phyloP scores from a whole-genome alignment of 2,329 filamentous ascomycete genomes.

The Penicillium frequentans region DNA sequence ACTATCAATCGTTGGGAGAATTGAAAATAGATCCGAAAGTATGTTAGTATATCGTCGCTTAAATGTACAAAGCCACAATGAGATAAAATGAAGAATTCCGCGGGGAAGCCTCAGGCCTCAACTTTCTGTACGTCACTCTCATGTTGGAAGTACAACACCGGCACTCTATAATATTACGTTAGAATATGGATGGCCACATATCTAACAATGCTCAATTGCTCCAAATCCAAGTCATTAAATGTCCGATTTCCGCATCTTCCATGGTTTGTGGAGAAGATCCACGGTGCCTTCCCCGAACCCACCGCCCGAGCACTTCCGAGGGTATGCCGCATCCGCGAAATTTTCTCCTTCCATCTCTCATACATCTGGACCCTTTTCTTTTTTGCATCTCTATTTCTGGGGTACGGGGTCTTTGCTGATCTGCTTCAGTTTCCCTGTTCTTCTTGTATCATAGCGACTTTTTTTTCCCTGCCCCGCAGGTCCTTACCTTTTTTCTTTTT shows the following conservation, averaged over 20 bases:
- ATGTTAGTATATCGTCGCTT: not conserved
- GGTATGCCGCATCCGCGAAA: conserved; percentile 44
- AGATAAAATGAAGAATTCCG: not conserved
- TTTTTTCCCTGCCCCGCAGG: conserved; percentile 20
- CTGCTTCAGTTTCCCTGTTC: conserved; percentile 32
- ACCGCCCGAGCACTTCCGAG: conserved; percentile 42
- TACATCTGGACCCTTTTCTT: conserved; percentile 22
- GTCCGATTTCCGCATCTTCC: not conserved
- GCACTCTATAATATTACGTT: not conserved
- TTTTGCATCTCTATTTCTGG: conserved; percentile 28
- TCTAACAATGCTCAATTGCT: not conserved
- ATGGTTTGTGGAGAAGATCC: conserved; percentile 15
- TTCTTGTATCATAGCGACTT: conserved; percentile 34
- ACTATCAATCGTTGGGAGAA: no score
- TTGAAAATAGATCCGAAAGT: not conserved
- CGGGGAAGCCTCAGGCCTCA: not conserved
- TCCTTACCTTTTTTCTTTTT: conserved; percentile 16
- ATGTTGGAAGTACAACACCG: not conserved
- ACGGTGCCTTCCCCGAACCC: conserved; percentile 25
- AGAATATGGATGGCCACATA: no score
- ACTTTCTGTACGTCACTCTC: not conserved
- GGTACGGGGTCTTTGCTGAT: conserved; percentile 35
- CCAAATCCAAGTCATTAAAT: not conserved
- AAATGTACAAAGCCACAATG: not conserved
- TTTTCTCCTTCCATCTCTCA: conserved; percentile 39